Percentiles rank a stretch among this genome's conserved stretches.
phyloP scores from a whole-genome alignment of 305 asterid genomes.

The Solanum hybrid region DNA sequence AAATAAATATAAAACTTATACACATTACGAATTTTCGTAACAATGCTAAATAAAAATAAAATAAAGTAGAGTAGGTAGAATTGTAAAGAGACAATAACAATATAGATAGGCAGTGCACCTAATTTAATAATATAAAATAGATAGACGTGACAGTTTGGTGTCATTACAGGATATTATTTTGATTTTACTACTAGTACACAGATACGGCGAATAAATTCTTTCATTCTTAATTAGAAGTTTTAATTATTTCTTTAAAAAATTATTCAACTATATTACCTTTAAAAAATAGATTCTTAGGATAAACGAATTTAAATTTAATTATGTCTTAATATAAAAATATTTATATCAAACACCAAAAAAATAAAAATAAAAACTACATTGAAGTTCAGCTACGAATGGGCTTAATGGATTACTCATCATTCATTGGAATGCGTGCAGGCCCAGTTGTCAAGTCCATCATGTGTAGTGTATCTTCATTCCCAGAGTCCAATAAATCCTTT shows the following conservation, averaged over 20 bases:
- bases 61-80: neutral
- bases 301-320: no score
- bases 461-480: neutral
- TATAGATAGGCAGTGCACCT: neutral
- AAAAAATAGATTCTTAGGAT: no score
- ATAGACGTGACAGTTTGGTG: neutral
- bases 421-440: neutral
- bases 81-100: neutral
- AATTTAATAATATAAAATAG: no score
- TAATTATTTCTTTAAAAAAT: no score
- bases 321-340: no score
- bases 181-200: no score
- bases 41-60: neutral
- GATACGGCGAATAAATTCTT: no score
- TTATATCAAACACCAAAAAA: no score
- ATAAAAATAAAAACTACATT: neutral
- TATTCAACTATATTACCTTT: no score
- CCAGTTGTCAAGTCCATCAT: neutral
- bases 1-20: neutral
- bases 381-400: no score
- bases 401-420: neutral
- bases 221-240: no score
- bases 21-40: neutral
- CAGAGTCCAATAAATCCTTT: neutral
- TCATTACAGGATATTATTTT: neutral